A percentile compares a stretch with the other conserved stretches of the same genome.
Evolutionary conservation across 208 protist species (phyloP).

Genomic region (Borovskyia barvae): DNA sequence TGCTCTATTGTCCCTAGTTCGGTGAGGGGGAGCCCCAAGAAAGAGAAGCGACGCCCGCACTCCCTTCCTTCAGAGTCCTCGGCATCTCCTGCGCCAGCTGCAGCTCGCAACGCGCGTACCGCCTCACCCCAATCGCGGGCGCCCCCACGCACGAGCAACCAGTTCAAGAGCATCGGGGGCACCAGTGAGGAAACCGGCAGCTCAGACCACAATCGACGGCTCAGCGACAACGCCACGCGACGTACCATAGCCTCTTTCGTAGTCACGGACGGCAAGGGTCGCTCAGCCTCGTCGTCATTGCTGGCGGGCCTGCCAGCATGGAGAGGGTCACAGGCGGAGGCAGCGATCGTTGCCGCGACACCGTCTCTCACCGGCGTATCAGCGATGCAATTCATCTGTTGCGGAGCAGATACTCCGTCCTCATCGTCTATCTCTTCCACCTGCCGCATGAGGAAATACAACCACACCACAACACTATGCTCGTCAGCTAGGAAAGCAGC

Average conservation of each 20-base stretch:
- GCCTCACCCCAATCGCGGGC: conserved; percentile 10
- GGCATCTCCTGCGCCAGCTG: neutral
- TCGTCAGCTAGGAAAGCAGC: conserved; percentile 6
- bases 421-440: conserved; percentile 22
- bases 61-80: neutral
- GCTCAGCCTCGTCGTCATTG: no score
- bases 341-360: no score
- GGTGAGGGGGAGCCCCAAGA: conserved; percentile 11
- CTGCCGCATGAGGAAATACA: conserved; percentile 19
- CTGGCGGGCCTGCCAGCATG: no score
- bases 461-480: conserved; percentile 10
- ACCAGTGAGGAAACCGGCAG: conserved; percentile 10
- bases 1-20: conserved; percentile 12
- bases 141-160: conserved; percentile 18
- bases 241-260: conserved; percentile 9
- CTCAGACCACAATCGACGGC: conserved; percentile 7
- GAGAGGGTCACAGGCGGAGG: no score
- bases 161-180: conserved; percentile 27
- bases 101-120: conserved; percentile 9
- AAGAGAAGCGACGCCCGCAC: neutral
- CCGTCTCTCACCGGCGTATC: no score
- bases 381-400: no score
- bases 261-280: no score
- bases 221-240: conserved; percentile 5
- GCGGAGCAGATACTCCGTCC: no score